phyloP scores from a whole-genome alignment of 345 rosid species.

The Salix arbutifolia region DNA sequence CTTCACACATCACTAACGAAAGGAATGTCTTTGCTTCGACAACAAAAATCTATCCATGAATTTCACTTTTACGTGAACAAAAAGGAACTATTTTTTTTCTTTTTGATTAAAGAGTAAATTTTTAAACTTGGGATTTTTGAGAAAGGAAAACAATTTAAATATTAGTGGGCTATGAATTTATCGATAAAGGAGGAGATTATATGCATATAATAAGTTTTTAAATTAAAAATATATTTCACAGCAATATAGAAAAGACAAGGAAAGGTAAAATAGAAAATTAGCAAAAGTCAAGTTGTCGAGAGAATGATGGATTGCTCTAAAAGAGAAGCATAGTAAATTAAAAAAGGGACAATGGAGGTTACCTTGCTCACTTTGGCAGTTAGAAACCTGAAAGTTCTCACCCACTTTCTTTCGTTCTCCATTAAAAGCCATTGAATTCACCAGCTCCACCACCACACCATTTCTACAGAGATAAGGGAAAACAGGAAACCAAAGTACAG shows the following conservation, averaged over 20 bases:
- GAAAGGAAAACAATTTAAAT: too few relatives aligned
- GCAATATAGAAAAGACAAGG: not conserved
- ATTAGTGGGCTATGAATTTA: too few relatives aligned
- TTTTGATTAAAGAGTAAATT: too few relatives aligned
- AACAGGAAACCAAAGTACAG: not conserved
- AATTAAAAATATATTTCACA: not conserved
- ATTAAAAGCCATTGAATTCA: conserved; percentile 14
- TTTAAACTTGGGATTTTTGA: too few relatives aligned
- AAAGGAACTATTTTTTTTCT: too few relatives aligned
- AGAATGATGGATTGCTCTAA: not conserved
- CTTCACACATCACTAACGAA: not conserved
- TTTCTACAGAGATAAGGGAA: not conserved
- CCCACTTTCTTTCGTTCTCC: conserved; percentile 2
- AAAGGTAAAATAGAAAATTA: not conserved
- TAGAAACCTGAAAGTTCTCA: not conserved
- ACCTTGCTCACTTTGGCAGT: not conserved
- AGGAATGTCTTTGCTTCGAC: too few relatives aligned
- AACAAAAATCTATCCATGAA: too few relatives aligned
- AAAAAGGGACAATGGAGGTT: not conserved
- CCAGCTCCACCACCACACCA: not conserved
- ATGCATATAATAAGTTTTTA: not conserved
- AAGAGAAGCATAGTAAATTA: too few relatives aligned
- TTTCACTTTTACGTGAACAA: too few relatives aligned
- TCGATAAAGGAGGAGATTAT: too few relatives aligned
- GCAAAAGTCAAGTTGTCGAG: not conserved